Evolutionary conservation across 2,329 filamentous ascomycete species (phyloP), one percentile per base, ranked within the genome.

Genomic region (Pseudodiploospora longispora): DNA sequence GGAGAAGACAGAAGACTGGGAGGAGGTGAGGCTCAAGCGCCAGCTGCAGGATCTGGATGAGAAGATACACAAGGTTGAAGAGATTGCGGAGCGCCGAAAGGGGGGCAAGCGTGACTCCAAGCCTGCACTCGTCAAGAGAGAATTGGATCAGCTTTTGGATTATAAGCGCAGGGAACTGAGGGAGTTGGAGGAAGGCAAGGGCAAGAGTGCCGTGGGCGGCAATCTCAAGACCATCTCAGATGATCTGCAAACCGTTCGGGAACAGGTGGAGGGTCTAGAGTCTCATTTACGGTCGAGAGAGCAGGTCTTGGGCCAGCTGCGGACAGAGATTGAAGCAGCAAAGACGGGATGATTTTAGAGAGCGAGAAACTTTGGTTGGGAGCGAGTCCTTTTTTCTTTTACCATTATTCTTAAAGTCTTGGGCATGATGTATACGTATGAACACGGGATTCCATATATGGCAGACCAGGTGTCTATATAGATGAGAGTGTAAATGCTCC

Each of bases 11-110:
- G 91, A 94, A 57, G 93, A 98, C 62, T 97, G 93, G 89, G 93
- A 98, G 66, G 93, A 97, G 66, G 93, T 97, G 37, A 80, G 90
- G 43, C 74, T 98, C 52, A 91, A 94, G 74, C 90, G 93, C 61
- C 89, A 97, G 66, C 78, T 98, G 30, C 76, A 81, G 27, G 91
- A 97, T 55, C 71, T 98, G 29, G 90, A 98, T 57, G 77, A 84
- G 45, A 95, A 94, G 71, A 84, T 96, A 50, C 80, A 83, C 32
- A 83, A 85, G 47, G 84, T 95, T 2, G 89, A 94, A 66, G 76
- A 81, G 46, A 79, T 82, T 36, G 82, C 83, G 0, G 78, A 85
- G 55, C 76, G 78, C 48, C 74, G 79, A 46, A 74, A 67, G 57
- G 76, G 76, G 52, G 78, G 74, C 55, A 80, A 77, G 68, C 74